Evolutionary conservation across 129 eudicot species (phyloP).

Genomic region (Centella asiatica): DNA sequence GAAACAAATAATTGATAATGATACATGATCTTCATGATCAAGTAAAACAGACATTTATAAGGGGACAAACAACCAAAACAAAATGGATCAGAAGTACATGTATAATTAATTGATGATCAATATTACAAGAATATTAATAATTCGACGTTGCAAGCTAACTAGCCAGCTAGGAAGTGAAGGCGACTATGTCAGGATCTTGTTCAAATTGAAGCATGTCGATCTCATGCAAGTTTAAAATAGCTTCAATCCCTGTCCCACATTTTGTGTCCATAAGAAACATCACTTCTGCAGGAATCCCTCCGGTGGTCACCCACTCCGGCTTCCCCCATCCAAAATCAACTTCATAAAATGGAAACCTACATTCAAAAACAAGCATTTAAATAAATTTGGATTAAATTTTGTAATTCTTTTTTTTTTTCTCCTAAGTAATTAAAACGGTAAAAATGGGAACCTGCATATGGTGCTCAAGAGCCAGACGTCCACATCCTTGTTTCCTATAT

Average conservation of each 20-base stretch:
- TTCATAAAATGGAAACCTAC: conserved; percentile 15
- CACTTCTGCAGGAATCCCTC: neutral
- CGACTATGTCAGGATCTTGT: neutral
- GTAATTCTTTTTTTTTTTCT: too few species aligned
- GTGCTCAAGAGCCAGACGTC: neutral
- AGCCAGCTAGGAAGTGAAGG: neutral
- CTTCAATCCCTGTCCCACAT: conserved; percentile 17
- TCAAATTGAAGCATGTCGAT: conserved; percentile 7
- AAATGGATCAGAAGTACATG: too few species aligned
- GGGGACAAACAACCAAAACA: too few species aligned
- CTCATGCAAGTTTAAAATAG: conserved; percentile 9
- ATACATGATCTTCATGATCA: too few species aligned
- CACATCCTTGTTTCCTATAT: neutral
- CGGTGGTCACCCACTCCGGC: conserved; percentile 10
- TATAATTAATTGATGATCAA: too few species aligned
- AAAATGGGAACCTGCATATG: conserved; percentile 14
- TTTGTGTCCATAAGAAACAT: conserved; percentile 5
- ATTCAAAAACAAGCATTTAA: too few species aligned
- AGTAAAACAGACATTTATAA: too few species aligned
- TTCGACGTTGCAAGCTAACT: too few species aligned
- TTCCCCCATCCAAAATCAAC: conserved; percentile 31
- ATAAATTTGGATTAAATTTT: too few species aligned
- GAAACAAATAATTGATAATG: too few species aligned
- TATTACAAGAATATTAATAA: too few species aligned
- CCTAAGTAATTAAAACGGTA: too few species aligned